Conservation (phyloP, 2,329 filamentous ascomycete genomes). For the Rhinocladiella similis region DNA sequence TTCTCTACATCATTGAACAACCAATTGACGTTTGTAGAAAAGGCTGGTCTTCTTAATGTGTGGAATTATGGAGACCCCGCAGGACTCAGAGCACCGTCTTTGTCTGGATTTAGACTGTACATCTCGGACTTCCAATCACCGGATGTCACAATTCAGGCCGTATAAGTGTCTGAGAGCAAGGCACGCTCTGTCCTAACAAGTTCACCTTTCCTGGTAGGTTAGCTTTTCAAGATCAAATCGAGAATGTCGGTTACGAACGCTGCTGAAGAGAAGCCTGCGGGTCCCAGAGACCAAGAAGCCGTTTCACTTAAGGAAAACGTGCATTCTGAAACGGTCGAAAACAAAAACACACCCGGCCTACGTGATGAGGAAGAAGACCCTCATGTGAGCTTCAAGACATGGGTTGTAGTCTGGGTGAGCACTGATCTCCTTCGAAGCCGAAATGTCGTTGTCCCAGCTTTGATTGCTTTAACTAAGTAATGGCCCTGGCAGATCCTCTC, state of each 20-base stretch:
- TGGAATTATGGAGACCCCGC: too few relatives aligned
- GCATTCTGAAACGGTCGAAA: neutral
- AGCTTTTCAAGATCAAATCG: neutral
- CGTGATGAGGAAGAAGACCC: conserved; percentile 14
- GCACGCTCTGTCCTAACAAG: too few relatives aligned
- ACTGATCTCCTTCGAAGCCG: neutral
- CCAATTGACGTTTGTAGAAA: too few relatives aligned
- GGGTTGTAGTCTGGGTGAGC: conserved; percentile 31
- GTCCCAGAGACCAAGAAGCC: neutral
- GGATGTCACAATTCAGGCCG: neutral
- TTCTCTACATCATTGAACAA: too few relatives aligned
- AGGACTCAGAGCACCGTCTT: too few relatives aligned
- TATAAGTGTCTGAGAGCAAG: neutral
- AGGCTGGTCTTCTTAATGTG: too few relatives aligned
- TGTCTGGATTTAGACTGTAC: too few relatives aligned
- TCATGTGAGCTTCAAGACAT: conserved; percentile 31
- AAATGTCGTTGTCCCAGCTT: neutral
- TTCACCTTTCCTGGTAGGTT: neutral
- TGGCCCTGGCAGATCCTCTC: conserved; percentile 12
- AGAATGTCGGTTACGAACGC: neutral
- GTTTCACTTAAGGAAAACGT: neutral
- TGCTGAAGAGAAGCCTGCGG: neutral
- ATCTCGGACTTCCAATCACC: too few relatives aligned
- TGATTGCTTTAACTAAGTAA: too few relatives aligned
- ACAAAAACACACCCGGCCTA: neutral